Percentiles rank a stretch among this genome's conserved stretches.
These are phyloP conservation scores for Mycena sanguinolenta DNA, from an alignment of 768 basidiomycete species.

Conservation along the genomic window DNA sequence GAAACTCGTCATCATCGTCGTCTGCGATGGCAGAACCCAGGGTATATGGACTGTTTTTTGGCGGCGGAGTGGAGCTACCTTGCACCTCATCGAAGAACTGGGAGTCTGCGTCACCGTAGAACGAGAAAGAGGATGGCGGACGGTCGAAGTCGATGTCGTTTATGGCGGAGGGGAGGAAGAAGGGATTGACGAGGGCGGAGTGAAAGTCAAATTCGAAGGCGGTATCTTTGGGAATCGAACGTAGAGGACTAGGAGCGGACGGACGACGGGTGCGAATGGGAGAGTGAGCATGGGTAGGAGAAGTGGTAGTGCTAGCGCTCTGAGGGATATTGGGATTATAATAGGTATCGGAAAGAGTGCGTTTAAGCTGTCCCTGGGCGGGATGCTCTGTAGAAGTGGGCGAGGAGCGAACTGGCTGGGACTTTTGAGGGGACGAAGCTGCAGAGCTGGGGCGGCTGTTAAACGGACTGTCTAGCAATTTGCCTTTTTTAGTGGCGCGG, in stretches of 20 bases:
- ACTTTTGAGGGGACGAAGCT: conserved; percentile 50
- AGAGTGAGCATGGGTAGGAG: conserved; percentile 30
- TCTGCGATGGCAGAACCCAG: conserved; percentile 17
- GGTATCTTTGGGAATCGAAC: conserved; percentile 28
- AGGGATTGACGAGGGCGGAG: conserved; percentile 27
- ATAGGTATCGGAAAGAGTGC: conserved; percentile 52
- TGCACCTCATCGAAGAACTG: conserved; percentile 35
- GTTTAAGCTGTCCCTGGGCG: conserved; percentile 45
- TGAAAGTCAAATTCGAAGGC: conserved; percentile 28
- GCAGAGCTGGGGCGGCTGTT: conserved; percentile 59
- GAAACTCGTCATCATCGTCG: conserved; percentile 20
- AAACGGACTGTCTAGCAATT: conserved; percentile 60
- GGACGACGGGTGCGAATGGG: conserved; percentile 34
- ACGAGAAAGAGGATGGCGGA: conserved; percentile 41
- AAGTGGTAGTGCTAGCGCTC: conserved; percentile 31
- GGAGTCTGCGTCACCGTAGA: conserved; percentile 37
- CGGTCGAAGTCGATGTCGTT: conserved; percentile 38
- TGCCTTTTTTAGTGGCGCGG: conserved; percentile 19
- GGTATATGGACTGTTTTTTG: conserved; percentile 21
- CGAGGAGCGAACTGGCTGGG: conserved; percentile 8
- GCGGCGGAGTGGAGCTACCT: conserved; percentile 29
- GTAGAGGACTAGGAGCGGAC: conserved; percentile 38
- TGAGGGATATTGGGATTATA: conserved; percentile 38
- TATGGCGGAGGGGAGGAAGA: conserved; percentile 26
- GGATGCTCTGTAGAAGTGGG: conserved; percentile 2